Evolutionary conservation across 2,329 filamentous ascomycete species (phyloP).

Genomic region (Laburnicola sp.): DNA sequence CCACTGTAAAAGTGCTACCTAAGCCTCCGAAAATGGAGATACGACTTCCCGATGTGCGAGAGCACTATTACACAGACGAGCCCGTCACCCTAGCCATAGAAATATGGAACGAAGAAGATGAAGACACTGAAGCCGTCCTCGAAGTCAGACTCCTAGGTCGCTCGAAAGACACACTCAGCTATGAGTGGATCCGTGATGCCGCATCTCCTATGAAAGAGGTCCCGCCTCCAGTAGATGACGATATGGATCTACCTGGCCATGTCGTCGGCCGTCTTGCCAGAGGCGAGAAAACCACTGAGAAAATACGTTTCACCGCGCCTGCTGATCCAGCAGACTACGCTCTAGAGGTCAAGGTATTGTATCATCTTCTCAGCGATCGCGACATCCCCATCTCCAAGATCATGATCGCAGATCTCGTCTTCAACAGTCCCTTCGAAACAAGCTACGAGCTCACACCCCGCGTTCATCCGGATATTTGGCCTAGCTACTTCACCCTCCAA

Average conservation of each 20-base stretch:
- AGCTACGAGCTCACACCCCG: slow-evolving; percentile 85
- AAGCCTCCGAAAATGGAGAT: slow-evolving; percentile 92
- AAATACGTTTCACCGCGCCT: slow-evolving; percentile 47
- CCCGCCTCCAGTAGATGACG: slow-evolving; percentile 28
- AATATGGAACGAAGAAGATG: slow-evolving; percentile 80
- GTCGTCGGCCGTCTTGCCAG: slow-evolving; percentile 41
- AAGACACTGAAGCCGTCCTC: slow-evolving; percentile 71
- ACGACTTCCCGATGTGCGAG: slow-evolving; percentile 61
- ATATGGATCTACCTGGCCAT: slow-evolving; percentile 42
- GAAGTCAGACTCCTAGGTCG: slow-evolving; percentile 68
- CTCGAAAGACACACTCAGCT: slow-evolving; percentile 50
- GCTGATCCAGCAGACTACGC: slow-evolving; percentile 61
- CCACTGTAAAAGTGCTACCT: slow-evolving; percentile 73
- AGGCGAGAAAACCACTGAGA: slow-evolving; percentile 37
- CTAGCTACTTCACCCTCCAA: slow-evolving; percentile 76
- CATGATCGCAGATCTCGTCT: slow-evolving; percentile 67
- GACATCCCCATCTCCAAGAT: slow-evolving; percentile 80
- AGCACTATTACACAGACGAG: slow-evolving; percentile 87
- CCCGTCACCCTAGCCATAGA: slow-evolving; percentile 68
- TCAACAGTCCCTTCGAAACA: slow-evolving; percentile 85
- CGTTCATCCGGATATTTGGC: slow-evolving; percentile 79
- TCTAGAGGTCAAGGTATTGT: slow-evolving; percentile 72
- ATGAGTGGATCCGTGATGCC: slow-evolving; percentile 51
- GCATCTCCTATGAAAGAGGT: slow-evolving; percentile 38
- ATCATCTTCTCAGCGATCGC: slow-evolving; percentile 76